Evolutionary conservation across 78 protist species (phyloP).

Genomic region (Dictyostelium capitatum): DNA sequence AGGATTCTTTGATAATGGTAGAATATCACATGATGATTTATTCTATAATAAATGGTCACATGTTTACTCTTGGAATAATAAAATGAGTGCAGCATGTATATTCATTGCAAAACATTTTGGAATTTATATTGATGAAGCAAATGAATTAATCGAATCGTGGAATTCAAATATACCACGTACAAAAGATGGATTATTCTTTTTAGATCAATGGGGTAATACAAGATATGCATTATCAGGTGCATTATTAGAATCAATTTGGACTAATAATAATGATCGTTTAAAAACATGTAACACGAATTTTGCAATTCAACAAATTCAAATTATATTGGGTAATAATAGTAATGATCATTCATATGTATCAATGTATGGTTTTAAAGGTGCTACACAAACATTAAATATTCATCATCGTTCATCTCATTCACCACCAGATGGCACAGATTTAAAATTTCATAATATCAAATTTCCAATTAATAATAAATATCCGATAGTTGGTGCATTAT

Average conservation of each 20-base stretch:
- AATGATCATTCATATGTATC: not conserved
- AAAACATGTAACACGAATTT: not conserved
- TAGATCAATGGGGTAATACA: not conserved
- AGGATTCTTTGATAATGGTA: not conserved
- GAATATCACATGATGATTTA: not conserved
- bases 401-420: constrained; percentile 58
- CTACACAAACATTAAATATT: not conserved
- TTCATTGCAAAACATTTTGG: not conserved
- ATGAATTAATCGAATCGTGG: not conserved
- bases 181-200: constrained; percentile 12
- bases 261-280: not conserved
- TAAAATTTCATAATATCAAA: constrained; percentile 1
- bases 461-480: constrained; percentile 13
- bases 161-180: not conserved
- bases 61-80: not conserved
- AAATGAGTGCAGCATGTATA: not conserved
- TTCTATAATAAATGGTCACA: not conserved
- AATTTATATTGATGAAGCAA: not conserved
- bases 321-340: constrained; percentile 11
- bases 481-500: constrained; percentile 36
- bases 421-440: not conserved
- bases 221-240: not conserved
- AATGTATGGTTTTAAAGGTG: not conserved
- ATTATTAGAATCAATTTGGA: constrained; percentile 3
- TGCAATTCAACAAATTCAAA: not conserved